phyloP scores from a whole-genome alignment of 164 flowering plant species.

The Brasenia schreberi region DNA sequence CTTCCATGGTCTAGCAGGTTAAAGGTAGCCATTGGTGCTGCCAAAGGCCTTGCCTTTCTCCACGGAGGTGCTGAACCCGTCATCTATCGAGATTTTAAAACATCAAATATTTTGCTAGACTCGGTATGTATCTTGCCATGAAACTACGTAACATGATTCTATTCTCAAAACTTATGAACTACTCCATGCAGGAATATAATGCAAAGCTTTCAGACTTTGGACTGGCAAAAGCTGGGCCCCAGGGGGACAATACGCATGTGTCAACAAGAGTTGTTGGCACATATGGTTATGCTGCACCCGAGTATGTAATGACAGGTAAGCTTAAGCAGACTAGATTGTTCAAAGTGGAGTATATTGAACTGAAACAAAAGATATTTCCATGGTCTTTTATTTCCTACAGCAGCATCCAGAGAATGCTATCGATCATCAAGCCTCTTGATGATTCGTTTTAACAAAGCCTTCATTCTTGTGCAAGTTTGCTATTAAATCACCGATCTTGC shows the following conservation, averaged over 20 bases:
- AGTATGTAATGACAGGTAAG: conserved; percentile 95
- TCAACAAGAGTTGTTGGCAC: conserved; percentile 97
- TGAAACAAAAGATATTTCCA: no score
- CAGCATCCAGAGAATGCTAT: no score
- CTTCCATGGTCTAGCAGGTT: conserved; percentile 90
- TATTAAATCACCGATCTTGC: no score
- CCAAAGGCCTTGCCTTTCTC: conserved; percentile 91
- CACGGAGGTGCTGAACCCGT: conserved; percentile 77
- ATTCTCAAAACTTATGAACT: conserved; percentile 3
- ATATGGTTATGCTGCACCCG: conserved; percentile 98
- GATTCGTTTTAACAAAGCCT: no score
- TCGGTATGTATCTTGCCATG: conserved; percentile 30
- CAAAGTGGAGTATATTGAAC: no score
- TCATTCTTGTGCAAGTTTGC: no score
- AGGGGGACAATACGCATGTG: conserved; percentile 91
- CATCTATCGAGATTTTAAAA: conserved; percentile 90
- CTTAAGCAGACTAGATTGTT: no score
- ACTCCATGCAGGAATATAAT: conserved; percentile 58
- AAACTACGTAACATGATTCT: not conserved
- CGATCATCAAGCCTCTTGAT: no score
- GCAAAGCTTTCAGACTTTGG: conserved; percentile 99
- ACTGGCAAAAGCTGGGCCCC: conserved; percentile 95
- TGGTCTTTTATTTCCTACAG: no score
- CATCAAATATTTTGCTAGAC: conserved; percentile 94
- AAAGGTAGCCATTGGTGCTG: conserved; percentile 91